Percentiles rank a stretch among this genome's conserved stretches.
Evolutionary conservation across 164 flowering plant genomes (phyloP).

Genomic region (Vitis cinerea): DNA sequence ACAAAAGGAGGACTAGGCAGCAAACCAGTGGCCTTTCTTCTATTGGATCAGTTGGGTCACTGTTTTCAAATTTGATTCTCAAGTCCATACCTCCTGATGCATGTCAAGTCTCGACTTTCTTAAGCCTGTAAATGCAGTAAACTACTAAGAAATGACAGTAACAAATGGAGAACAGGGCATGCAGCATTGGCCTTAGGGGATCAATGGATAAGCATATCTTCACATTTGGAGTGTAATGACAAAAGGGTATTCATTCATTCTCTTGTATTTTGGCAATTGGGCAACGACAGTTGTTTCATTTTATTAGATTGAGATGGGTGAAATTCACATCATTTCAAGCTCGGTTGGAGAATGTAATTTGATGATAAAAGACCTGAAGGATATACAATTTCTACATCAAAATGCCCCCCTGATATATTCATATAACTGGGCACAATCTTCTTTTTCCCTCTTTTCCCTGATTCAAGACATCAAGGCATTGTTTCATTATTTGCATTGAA

Average conservation of each 20-base stretch:
- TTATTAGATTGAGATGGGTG: too few species aligned
- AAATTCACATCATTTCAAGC: too few species aligned
- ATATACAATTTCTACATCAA: too few species aligned
- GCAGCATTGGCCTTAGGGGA: background rate
- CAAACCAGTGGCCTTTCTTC: background rate
- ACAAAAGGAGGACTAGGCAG: conserved; percentile 39
- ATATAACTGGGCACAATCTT: too few species aligned
- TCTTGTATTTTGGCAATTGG: background rate
- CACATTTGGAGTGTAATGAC: background rate
- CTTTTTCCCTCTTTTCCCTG: too few species aligned
- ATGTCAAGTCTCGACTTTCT: background rate
- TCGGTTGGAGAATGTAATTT: too few species aligned
- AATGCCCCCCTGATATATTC: too few species aligned
- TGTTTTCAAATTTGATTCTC: too few species aligned
- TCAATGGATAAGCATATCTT: background rate
- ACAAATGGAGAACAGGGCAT: background rate
- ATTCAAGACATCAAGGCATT: too few species aligned
- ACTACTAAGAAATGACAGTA: background rate
- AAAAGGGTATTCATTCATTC: background rate
- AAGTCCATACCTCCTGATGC: background rate
- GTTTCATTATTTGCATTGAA: too few species aligned
- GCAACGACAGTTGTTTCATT: background rate
- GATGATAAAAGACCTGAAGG: too few species aligned
- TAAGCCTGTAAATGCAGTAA: background rate
- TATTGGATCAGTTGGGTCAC: background rate